These are phyloP conservation scores for Phylloporus sp. DNA, from an alignment of 768 basidiomycete species.

Conservation along the genomic window DNA sequence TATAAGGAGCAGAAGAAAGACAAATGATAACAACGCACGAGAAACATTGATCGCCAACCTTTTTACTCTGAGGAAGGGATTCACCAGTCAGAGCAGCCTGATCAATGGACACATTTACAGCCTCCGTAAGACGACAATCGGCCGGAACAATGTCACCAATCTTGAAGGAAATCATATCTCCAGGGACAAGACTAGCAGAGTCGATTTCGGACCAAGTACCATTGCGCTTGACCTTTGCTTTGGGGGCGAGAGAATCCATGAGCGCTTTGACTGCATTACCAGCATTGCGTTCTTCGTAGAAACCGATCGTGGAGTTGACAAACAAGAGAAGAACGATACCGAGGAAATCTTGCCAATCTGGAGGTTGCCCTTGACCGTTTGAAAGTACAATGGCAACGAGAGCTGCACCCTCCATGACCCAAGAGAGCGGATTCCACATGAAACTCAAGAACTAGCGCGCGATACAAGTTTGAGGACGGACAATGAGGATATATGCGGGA, in stretches of 20 bases:
- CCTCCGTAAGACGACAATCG: constrained; percentile 94
- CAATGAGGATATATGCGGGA: not conserved
- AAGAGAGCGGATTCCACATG: constrained; percentile 99
- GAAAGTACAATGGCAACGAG: constrained; percentile 93
- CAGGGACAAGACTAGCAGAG: constrained; percentile 84
- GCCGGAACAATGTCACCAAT: constrained; percentile 98
- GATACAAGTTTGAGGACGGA: not conserved
- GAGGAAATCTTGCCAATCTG: constrained; percentile 97
- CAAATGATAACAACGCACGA: constrained; percentile 58
- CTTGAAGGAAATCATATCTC: constrained; percentile 97
- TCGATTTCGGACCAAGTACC: constrained; percentile 89
- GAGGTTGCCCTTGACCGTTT: constrained; percentile 81
- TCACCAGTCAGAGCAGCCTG: constrained; percentile 98
- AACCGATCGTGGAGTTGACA: constrained; percentile 96
- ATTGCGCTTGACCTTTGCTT: constrained; percentile 89
- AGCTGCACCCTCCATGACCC: constrained; percentile 99
- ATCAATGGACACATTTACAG: constrained; percentile 97
- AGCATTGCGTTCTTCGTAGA: constrained; percentile 95
- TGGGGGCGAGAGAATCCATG: constrained; percentile 98
- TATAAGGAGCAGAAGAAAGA: not conserved
- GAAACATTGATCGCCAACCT: constrained; percentile 94
- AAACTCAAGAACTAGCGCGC: constrained; percentile 75
- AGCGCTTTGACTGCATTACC: constrained; percentile 99
- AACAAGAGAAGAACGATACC: constrained; percentile 91
- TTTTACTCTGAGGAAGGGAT: constrained; percentile 91